Base-by-base conservation (phyloP, 441 rosid genomes). In the Melastoma candidum region DNA sequence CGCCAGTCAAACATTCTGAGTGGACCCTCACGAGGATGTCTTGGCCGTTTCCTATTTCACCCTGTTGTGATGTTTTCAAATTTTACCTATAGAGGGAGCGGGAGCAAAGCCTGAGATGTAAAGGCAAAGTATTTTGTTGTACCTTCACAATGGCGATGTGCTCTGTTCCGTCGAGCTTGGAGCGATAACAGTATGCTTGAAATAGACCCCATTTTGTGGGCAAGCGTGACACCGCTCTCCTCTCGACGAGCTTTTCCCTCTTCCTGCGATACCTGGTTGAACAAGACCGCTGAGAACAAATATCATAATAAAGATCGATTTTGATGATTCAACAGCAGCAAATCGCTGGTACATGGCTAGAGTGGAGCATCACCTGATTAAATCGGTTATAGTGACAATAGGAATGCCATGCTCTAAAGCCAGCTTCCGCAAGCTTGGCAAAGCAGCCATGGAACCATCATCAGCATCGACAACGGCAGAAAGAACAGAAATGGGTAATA, bases 181-280 rank as follows among this genome's bases (percentile, higher is more conserved):
- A 82, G 26, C 74, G 64, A 32, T 86, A 90, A 60, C 95, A 79
- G 63, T 76, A 76, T 14, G 84, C 88, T 61, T 77, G 67, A 57
- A 84, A 90, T 14, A 77, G 59, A 56, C 97, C 95, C 88, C 88
- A 84, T 66, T 77, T 86, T 2, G 90, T 90, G 8, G 97, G 94
- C 57, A 90, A 67, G 53, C 74, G 80, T 12, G 84, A 80, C 57
- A 79, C 64, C 0, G 77, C 74, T 12, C 68, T 75, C 70, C 85
- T 80, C 65, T 82, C 85, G 0, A 90, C 94, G 27, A 90, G 55
- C 17, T 70, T 79, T 71, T 90, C 95, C 53, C 94, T 74, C 67
- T 90, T 86, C 74, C 90, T 65, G 57, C 77, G 82, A 60, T 82
- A 89, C 66, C 94, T 84, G 49, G 47, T n/a, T 12, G 10, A 32